phyloP scores from a whole-genome alignment of 2,329 filamentous ascomycete species.

The Diplocarpon mali region DNA sequence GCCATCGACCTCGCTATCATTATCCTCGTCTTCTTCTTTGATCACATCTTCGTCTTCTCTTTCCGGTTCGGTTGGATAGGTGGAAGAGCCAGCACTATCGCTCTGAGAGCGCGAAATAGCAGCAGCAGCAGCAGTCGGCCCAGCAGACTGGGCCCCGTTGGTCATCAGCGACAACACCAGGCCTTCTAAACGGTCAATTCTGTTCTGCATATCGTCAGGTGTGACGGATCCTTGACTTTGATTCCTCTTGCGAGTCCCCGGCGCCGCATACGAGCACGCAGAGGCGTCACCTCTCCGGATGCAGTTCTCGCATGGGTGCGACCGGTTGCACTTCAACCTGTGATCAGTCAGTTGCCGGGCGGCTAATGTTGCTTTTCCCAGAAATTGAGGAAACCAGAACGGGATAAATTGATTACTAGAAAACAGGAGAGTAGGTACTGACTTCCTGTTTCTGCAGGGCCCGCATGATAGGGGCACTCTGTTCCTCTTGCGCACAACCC shows the following conservation, averaged over 20 bases:
- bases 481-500: slow-evolving; percentile 85
- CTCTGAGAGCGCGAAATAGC: slow-evolving; percentile 33
- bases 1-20: slow-evolving; percentile 59
- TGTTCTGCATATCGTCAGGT: slow-evolving; percentile 96
- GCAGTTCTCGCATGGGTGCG: slow-evolving; percentile 87
- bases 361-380: background rate
- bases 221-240: slow-evolving; percentile 49
- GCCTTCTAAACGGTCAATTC: slow-evolving; percentile 89
- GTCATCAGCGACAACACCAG: slow-evolving; percentile 92
- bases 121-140: slow-evolving; percentile 43
- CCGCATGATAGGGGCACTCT: slow-evolving; percentile 84
- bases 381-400: background rate
- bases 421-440: slow-evolving; percentile 27
- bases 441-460: slow-evolving; percentile 88
- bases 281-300: slow-evolving; percentile 72
- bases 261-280: slow-evolving; percentile 77
- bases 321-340: slow-evolving; percentile 84
- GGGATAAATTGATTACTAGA: slow-evolving; percentile 1
- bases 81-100: slow-evolving; percentile 22
- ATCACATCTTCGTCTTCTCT: slow-evolving; percentile 47
- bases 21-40: slow-evolving; percentile 42
- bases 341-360: slow-evolving; percentile 30
- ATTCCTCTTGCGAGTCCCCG: slow-evolving; percentile 59
- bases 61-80: slow-evolving; percentile 34
- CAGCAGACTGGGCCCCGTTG: slow-evolving; percentile 58